These are phyloP conservation scores for Niveomyces coronatus DNA, from an alignment of 2,329 filamentous ascomycete species.

Conservation along the genomic window DNA sequence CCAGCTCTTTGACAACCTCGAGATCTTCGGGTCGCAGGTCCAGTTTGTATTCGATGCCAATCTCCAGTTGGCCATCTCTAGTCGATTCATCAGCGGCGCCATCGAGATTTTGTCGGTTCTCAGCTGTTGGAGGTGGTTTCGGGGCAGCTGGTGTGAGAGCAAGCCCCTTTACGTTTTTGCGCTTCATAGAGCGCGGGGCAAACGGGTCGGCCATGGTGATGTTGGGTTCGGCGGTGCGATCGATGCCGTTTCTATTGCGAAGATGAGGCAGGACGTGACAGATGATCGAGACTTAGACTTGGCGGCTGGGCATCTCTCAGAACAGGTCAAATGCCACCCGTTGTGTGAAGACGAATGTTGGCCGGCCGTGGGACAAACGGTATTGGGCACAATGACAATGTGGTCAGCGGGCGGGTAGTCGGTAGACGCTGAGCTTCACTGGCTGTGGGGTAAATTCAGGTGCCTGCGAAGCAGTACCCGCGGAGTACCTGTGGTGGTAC, in stretches of 20 bases:
- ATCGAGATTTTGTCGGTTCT: constrained; percentile 53
- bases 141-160: constrained; percentile 72
- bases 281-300: constrained; percentile 5
- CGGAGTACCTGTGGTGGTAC: too few relatives aligned
- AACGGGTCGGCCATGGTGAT: constrained; percentile 51
- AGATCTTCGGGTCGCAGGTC: constrained; percentile 88
- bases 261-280: constrained; percentile 2
- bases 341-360: constrained; percentile 6
- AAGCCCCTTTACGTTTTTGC: constrained; percentile 97
- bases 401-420: constrained; percentile 4
- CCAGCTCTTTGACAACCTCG: constrained; percentile 86
- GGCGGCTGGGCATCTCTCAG: constrained; percentile 2
- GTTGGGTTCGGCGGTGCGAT: constrained; percentile 1
- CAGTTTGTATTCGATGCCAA: constrained; percentile 93
- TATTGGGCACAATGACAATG: constrained; percentile 6
- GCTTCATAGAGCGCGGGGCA: constrained; percentile 78
- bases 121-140: constrained; percentile 60
- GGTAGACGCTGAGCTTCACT: constrained; percentile 4
- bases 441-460: constrained; percentile 9
- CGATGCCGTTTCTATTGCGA: not conserved
- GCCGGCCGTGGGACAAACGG: constrained; percentile 6
- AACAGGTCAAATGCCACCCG: constrained; percentile 3
- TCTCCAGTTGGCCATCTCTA: constrained; percentile 63
- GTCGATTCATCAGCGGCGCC: constrained; percentile 48
- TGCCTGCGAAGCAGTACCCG: too few relatives aligned